phyloP scores from a whole-genome alignment of 1,139 yeast species.

The Casaregolazyma lundiana region DNA sequence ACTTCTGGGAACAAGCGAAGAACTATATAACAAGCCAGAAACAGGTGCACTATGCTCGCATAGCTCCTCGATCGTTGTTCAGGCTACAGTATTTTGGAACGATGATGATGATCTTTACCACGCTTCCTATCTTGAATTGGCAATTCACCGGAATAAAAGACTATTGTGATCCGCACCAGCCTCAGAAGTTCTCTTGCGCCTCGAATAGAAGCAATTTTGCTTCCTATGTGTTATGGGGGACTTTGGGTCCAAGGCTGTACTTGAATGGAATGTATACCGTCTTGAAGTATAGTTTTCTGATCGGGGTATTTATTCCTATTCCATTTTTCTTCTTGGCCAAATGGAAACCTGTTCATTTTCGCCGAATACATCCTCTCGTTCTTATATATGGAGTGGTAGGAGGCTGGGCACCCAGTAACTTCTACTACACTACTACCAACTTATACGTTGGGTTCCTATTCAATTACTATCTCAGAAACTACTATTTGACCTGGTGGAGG shows the following conservation, averaged over 20 bases:
- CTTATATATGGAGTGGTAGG: conserved; percentile 42
- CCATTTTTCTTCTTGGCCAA: conserved; percentile 39
- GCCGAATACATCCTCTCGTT: conserved; percentile 46
- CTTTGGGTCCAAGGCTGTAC: conserved; percentile 59
- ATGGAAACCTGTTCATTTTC: conserved; percentile 36
- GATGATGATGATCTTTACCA: conserved; percentile 37
- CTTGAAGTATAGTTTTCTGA: conserved; percentile 46
- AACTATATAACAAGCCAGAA: conserved; percentile 48
- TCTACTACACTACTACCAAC: conserved; percentile 48
- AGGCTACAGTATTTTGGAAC: conserved; percentile 50
- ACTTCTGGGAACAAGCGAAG: conserved; percentile 57
- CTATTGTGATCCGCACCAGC: conserved; percentile 43
- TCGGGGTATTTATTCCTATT: conserved; percentile 48
- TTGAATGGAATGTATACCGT: conserved; percentile 46
- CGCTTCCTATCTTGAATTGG: conserved; percentile 52
- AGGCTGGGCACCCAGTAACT: conserved; percentile 48
- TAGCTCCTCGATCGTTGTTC: conserved; percentile 58
- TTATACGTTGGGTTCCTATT: conserved; percentile 48
- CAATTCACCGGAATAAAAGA: conserved; percentile 42
- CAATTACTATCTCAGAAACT: conserved; percentile 48
- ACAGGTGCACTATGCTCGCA: conserved; percentile 50
- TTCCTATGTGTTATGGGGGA: conserved; percentile 45
- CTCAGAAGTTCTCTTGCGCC: conserved; percentile 29
- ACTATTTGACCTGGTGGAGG: conserved; percentile 46
- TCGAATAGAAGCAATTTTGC: conserved; percentile 40